A percentile compares a stretch with the other conserved stretches of the same genome.
Conservation (phyloP, 495 filamentous ascomycete genomes). For the Lindgomyces ingoldianus region DNA sequence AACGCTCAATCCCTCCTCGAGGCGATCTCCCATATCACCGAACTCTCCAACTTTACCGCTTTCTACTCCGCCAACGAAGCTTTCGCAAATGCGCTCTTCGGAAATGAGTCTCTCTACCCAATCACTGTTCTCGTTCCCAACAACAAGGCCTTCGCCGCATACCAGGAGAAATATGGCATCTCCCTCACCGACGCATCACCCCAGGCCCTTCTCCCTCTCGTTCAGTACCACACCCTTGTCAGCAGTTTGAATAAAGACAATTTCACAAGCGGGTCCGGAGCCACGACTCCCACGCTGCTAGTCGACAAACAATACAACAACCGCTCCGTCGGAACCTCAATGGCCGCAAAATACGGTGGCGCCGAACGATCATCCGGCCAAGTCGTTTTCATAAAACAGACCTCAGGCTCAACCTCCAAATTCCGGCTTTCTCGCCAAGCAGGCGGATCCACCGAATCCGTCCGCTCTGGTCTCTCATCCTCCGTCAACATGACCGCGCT, state of each 20-base stretch:
- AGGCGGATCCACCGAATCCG: neutral
- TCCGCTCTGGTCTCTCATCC: slow-evolving; percentile 20
- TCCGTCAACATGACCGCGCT: slow-evolving; percentile 16
- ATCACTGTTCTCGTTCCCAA: slow-evolving; percentile 24
- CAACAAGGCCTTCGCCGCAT: slow-evolving; percentile 24
- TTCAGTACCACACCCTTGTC: slow-evolving; percentile 28
- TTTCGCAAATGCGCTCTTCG: slow-evolving; percentile 19
- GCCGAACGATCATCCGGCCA: slow-evolving; percentile 1
- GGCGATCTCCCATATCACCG: slow-evolving; percentile 5
- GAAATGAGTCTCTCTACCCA: slow-evolving; percentile 15
- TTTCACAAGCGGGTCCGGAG: slow-evolving; percentile 6
- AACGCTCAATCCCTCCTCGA: slow-evolving; percentile 21
- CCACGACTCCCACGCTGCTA: slow-evolving; percentile 17
- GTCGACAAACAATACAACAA: slow-evolving; percentile 17
- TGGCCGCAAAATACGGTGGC: slow-evolving; percentile 18
- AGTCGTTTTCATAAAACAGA: slow-evolving; percentile 25
- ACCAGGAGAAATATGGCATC: slow-evolving; percentile 5
- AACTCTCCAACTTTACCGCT: slow-evolving; percentile 30
- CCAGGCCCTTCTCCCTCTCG: slow-evolving; percentile 2
- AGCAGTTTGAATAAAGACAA: slow-evolving; percentile 5
- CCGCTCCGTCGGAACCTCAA: slow-evolving; percentile 2
- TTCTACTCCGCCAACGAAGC: slow-evolving; percentile 23
- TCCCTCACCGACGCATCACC: slow-evolving; percentile 8
- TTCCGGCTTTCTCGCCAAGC: slow-evolving; percentile 1
- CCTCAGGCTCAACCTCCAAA: neutral